A percentile compares a stretch with the other conserved stretches of the same genome.
These are phyloP conservation scores for Erigeron philadelphicus DNA, from an alignment of 140 eudicot genomes.

Conservation along the genomic window DNA sequence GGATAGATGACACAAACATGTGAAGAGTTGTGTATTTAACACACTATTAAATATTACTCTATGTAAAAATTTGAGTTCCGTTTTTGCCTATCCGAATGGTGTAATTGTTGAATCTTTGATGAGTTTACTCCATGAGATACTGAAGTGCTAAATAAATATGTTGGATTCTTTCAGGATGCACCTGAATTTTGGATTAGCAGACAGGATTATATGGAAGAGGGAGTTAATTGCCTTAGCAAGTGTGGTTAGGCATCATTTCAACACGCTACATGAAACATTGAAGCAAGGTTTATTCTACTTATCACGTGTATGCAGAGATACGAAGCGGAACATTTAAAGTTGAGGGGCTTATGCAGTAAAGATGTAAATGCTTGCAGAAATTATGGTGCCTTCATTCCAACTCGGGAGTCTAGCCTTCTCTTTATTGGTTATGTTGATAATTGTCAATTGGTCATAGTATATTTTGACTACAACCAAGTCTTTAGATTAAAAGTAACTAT, in stretches of 20 bases:
- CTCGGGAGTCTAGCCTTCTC: not conserved
- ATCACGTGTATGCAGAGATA: conserved; percentile 3
- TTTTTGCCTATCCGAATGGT: not conserved
- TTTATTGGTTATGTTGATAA: not conserved
- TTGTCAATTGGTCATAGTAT: not conserved
- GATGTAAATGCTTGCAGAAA: conserved; percentile 16
- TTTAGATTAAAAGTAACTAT: conserved; percentile 9
- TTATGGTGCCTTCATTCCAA: conserved; percentile 1
- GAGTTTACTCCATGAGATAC: conserved; percentile 1
- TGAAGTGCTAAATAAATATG: conserved; percentile 15
- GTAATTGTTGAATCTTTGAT: not conserved
- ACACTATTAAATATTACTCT: not conserved
- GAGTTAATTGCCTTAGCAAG: conserved; percentile 79
- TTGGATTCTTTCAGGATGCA: conserved; percentile 67
- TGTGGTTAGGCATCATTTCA: conserved; percentile 53
- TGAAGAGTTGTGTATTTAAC: not conserved
- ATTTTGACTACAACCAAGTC: conserved; percentile 1
- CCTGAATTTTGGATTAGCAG: conserved; percentile 97
- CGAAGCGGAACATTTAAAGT: conserved; percentile 12
- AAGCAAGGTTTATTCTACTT: conserved; percentile 21
- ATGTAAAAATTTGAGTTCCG: not conserved
- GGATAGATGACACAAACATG: not conserved
- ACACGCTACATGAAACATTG: not conserved
- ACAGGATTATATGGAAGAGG: conserved; percentile 94
- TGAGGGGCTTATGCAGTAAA: not conserved